Conservation (phyloP, 1,284 basidiomycete genomes). For the Prillingera fragicola region DNA sequence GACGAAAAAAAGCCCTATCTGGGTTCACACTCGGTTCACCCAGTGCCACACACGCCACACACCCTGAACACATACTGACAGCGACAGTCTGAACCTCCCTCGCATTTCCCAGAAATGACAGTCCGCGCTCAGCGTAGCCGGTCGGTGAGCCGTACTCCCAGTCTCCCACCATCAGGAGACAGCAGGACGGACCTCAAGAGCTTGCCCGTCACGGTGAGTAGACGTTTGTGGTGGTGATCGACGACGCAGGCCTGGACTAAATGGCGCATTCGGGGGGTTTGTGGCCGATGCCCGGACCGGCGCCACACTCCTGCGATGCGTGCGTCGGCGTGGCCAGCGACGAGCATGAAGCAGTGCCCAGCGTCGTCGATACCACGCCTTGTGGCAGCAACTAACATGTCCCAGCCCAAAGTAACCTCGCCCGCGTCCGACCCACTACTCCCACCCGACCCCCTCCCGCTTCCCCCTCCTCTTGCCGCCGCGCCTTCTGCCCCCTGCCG, state of each 20-base stretch:
- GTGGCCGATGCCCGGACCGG: background rate
- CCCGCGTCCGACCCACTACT: too few relatives aligned
- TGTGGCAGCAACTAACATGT: too few relatives aligned
- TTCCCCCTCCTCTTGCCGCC: background rate
- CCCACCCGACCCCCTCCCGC: background rate
- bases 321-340: too few relatives aligned
- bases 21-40: too few relatives aligned
- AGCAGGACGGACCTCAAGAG: slow-evolving; percentile 13
- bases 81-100: too few relatives aligned
- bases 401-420: too few relatives aligned
- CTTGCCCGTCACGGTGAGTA: slow-evolving; percentile 18
- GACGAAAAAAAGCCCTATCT: too few relatives aligned
- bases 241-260: background rate
- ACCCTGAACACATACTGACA: too few relatives aligned
- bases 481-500: background rate
- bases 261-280: background rate
- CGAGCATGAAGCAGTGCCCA: background rate
- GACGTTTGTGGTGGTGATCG: background rate
- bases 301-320: too few relatives aligned
- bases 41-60: too few relatives aligned
- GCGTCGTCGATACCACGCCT: background rate
- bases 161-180: slow-evolving; percentile 8
- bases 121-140: too few relatives aligned
- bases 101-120: too few relatives aligned
- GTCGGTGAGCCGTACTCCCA: slow-evolving; percentile 16